Evolutionary conservation across 108 stramenopile genomes (phyloP).

Genomic region (Parmales sp.): DNA sequence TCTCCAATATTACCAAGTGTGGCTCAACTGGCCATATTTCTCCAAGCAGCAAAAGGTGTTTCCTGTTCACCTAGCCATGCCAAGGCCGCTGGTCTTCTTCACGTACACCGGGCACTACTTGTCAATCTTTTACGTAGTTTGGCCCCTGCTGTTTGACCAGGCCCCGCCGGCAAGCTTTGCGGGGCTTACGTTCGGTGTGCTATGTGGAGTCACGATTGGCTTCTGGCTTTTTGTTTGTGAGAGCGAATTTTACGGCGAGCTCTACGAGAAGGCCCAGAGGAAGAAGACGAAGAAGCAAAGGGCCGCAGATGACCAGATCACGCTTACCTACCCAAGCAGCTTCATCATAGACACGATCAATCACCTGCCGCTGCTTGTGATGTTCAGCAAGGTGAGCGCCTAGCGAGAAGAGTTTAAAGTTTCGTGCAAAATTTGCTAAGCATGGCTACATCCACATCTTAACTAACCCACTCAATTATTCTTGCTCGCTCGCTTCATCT

Average conservation of each 20-base stretch:
- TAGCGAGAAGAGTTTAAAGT: background rate
- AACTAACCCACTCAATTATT: no score
- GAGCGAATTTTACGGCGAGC: no score
- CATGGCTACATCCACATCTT: no score
- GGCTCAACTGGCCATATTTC: conserved; percentile 8
- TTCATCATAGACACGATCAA: background rate
- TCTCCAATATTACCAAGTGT: no score
- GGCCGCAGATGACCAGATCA: background rate
- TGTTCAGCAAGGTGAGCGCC: background rate
- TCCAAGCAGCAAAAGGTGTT: background rate
- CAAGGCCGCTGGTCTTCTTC: background rate
- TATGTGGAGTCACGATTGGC: background rate
- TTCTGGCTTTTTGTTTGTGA: conserved; percentile 3
- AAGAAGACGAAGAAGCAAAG: background rate
- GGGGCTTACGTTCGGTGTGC: background rate
- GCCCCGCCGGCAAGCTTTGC: background rate
- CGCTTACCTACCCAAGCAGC: background rate
- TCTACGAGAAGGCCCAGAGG: no score
- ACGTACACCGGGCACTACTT: conserved; percentile 6
- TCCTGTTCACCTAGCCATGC: background rate
- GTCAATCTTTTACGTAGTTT: background rate
- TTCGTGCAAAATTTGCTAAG: background rate
- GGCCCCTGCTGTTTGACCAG: background rate
- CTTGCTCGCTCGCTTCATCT: background rate
- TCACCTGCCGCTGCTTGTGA: background rate